Evolutionary conservation across 805 yeast species (phyloP), one percentile per base, ranked within the genome.

Genomic region (Gaillardinia entomophila): DNA sequence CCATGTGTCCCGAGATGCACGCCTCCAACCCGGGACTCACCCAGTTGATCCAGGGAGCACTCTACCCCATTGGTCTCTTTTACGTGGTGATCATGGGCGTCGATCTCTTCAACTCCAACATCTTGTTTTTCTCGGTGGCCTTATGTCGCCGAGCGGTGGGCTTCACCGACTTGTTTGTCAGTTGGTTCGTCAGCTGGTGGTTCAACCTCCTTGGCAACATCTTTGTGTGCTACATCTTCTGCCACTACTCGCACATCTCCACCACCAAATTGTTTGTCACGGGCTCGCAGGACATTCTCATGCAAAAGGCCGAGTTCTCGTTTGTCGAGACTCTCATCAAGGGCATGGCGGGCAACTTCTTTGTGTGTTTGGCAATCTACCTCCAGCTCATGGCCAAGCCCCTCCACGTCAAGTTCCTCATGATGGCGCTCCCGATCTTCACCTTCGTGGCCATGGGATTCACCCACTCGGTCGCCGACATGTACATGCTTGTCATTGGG

Each of bases 381-480:
- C 57, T 84, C 29, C 94, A 84, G 49, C 60, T 85, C 26, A 73
- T 84, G 78, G 83, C 82, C 5, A 82, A 80, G 48, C 94, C 95
- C 0, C 49, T 79, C 7, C 94, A 85, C 49, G 94, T 85, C 23
- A 82, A 81, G 45, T 65, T 80, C 18, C 29, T 80, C 4, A 57
- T 81, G 62, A 71, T 84, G 62, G 48, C 66, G 12, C 50, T 83
- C 14, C 95, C 95, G 1, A 67, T 84, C 12, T 82, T 82, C 54
- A 77, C 89, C 0, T 82, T 85, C 55, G 92, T 82, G n/a, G 46
- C 79, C 1, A 64, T 79, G 66, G 92, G 94, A 0, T 85, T 77
- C 55, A 77, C 85, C 2, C 94, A 85, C 50, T 76, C 77, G 1
- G 87, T 85, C 6, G 95, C 94, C 1, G 95, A 85, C 52, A 82